Conservation (phyloP, 805 yeast genomes). For the Teunomyces aglyptinius region DNA sequence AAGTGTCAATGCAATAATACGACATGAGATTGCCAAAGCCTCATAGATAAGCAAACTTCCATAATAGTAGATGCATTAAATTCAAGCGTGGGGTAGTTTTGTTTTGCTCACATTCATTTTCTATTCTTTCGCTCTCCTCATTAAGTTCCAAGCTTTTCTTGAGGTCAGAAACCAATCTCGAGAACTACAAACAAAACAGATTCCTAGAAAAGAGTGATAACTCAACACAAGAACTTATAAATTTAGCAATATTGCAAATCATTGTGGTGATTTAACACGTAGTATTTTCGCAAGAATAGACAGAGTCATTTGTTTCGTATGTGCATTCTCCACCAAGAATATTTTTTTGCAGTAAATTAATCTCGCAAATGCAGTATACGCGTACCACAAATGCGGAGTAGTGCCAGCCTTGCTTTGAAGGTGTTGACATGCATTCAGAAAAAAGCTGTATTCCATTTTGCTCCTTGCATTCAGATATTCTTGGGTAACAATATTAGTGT, state of each 20-base stretch:
- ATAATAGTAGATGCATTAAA: too few relatives aligned
- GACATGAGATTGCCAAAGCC: too few relatives aligned
- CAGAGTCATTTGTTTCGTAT: not conserved
- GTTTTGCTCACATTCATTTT: not conserved
- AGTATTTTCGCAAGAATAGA: too few relatives aligned
- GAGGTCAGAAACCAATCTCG: too few relatives aligned
- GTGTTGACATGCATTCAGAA: not conserved
- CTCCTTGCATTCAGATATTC: not conserved
- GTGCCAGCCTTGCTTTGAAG: not conserved
- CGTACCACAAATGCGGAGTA: not conserved
- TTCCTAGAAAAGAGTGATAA: not conserved
- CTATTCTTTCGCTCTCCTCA: not conserved
- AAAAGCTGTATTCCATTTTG: not conserved
- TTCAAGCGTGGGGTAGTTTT: not conserved
- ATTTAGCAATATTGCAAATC: not conserved
- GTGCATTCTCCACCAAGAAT: slow-evolving; percentile 1
- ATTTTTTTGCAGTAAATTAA: not conserved
- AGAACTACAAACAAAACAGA: too few relatives aligned
- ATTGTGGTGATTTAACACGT: not conserved
- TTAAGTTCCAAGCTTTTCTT: too few relatives aligned
- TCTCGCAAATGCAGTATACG: not conserved
- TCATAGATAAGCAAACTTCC: too few relatives aligned
- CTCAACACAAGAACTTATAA: not conserved
- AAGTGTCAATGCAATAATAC: too few relatives aligned
- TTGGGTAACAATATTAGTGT: not conserved